Base-by-base conservation (phyloP, 108 stramenopile species). In the Conticribra guillardii region DNA sequence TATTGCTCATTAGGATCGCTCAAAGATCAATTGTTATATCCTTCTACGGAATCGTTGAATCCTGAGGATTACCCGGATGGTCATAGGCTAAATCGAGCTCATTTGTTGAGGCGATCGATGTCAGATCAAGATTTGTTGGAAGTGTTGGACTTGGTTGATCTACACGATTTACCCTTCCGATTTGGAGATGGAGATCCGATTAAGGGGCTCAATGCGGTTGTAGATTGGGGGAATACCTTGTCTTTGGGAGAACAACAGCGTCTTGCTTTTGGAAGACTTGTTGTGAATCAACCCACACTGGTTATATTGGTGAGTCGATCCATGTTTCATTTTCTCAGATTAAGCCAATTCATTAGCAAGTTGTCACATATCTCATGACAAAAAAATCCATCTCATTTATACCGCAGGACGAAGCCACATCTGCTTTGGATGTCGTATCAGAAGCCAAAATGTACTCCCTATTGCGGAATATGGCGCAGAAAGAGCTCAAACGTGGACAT, bases 191-290 rank as follows among this genome's bases (percentile, higher is more conserved):
- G 90, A 5, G 88, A 91, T 68, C 86, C 90, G 0, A 67, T 83
- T 4, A 71, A 77, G 51, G 94, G 91, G n/a, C 77, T 97, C 8
- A 74, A 90, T 46, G 59, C 83, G 0, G 82, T 87, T 9, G 37
- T 87, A 22, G 95, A 97, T 71, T 99, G 98, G 98, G 69, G 84
- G 54, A 95, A 97, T 56, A 87, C 80, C 29, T 82, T 99, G 15
- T 93, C 91, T 0, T 69, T 98, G 49, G 98, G 98, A 41, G 98
- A 99, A 77, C 98, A 99, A 67, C 98, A 98, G 64, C 66, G 94
- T 3, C 64, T 99, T n/a, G 96, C 97, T 7, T 98, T 98, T 71
- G 96, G 91, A 2, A 75, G 98, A 22, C 64, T 98, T 2, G 64
- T 97, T 28, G 86, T 96, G 54, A 90, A 94, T 72, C 64, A 81